Evolutionary conservation across 2,329 filamentous ascomycete species (phyloP).

Genomic region (Sclerotinia minor): DNA sequence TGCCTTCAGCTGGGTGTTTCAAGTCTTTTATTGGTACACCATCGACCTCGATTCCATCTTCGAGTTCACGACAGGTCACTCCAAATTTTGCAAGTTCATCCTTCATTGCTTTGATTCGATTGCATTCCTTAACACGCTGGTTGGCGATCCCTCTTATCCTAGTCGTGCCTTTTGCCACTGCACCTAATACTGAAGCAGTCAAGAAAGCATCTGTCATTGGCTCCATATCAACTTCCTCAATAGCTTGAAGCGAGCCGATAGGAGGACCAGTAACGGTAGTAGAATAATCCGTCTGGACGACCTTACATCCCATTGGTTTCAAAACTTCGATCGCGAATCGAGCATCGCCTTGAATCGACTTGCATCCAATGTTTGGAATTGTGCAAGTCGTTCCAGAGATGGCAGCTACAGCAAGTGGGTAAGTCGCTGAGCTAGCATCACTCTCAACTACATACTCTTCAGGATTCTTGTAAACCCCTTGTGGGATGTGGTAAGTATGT

Average conservation of each 20-base stretch:
- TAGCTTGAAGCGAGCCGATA: constrained; percentile 68
- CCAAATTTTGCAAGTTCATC: constrained; percentile 93
- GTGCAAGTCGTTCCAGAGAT: constrained; percentile 96
- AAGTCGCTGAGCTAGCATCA: constrained; percentile 96
- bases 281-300: constrained; percentile 79
- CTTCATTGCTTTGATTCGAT: constrained; percentile 93
- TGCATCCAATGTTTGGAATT: constrained; percentile 91
- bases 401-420: constrained; percentile 88
- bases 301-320: constrained; percentile 87
- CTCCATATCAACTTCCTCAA: constrained; percentile 93
- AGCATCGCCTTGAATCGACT: constrained; percentile 90
- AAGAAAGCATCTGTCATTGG: constrained; percentile 99
- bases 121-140: constrained; percentile 97
- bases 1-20: constrained; percentile 59
- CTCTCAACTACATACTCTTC: constrained; percentile 88
- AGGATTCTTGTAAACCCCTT: constrained; percentile 80
- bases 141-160: constrained; percentile 94
- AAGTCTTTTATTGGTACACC: constrained; percentile 54
- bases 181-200: constrained; percentile 88
- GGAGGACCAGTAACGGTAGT: constrained; percentile 93
- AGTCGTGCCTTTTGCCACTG: constrained; percentile 80
- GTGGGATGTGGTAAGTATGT: constrained; percentile 92
- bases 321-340: constrained; percentile 90
- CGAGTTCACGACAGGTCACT: constrained; percentile 79
- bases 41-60: constrained; percentile 83